Base-by-base conservation (phyloP, 768 basidiomycete genomes). In the Tulasnella sp. region DNA sequence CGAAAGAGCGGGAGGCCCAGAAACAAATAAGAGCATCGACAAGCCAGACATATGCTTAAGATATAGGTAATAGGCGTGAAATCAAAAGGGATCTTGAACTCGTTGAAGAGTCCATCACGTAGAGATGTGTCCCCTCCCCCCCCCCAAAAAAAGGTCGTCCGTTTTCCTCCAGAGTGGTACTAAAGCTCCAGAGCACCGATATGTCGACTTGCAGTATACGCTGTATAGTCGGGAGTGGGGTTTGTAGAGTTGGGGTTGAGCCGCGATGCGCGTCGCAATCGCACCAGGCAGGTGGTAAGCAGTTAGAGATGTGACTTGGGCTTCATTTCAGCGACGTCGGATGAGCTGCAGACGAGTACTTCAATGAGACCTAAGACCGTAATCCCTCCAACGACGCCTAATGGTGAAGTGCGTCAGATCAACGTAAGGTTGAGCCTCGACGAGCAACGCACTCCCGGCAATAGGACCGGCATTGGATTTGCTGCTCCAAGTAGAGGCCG, bases 391-490 rank as follows among this genome's bases (percentile, higher is more conserved):
- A 35, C 5, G 35, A 5, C 35, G 35, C 35, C 35, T 35, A 35
- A 35, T 35, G 35, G 35, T 35, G 35, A 35, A 35, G 35, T 35
- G 5, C 35, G 35, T 35, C 35, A 35, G 35, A 35, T 35, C 35
- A 35, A 35, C 35, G 35, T 2, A 5, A 32, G 23, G 29, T 11
- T 15, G 35, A 26, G 15, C 32, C 13, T 26, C 9, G 20, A 13
- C 18, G 4, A 20, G 1, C 9, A 70, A 20, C 76, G 7, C 40
- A 77, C 76, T 67, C 70, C 76, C 76, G 44, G 39, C 76, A 40
- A 77, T 77, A 10, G 76, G 26, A 16, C 76, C 76, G n/a, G 44
- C 42, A 35, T 67, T 67, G 26, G 74, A n/a, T 6, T 40, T 70
- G 55, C 32, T 32, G 10, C 74, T 51, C 35, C 74, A 10, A 18